These are phyloP conservation scores for Hortaea sp. DNA, from an alignment of 2,329 filamentous ascomycete species.

Conservation along the genomic window DNA sequence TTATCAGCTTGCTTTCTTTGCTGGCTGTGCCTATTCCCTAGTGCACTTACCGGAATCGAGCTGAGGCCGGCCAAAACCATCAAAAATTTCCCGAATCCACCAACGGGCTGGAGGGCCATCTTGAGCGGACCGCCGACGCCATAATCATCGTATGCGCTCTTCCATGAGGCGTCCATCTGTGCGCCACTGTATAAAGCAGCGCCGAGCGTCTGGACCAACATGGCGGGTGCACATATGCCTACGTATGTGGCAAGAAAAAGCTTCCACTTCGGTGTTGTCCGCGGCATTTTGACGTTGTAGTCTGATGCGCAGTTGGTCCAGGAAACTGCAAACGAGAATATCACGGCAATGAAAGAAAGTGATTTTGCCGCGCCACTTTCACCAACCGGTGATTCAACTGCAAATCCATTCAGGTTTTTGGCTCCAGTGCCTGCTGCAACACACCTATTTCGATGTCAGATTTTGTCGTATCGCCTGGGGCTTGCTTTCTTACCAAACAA, in stretches of 20 bases:
- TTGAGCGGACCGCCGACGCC: not conserved
- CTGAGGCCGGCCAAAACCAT: not conserved
- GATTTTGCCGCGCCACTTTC: conserved; percentile 6
- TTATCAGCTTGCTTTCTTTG: not conserved
- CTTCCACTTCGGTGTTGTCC: conserved; percentile 5
- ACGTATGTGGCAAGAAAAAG: conserved; percentile 8
- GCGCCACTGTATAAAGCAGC: conserved; percentile 3
- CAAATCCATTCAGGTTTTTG: conserved; percentile 2
- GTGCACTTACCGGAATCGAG: not conserved
- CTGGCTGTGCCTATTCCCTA: too few species aligned
- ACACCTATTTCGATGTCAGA: not conserved
- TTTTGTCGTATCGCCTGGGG: not conserved
- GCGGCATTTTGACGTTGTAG: conserved; percentile 9
- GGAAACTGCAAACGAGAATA: conserved; percentile 9
- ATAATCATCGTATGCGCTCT: not conserved
- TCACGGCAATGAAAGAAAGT: conserved; percentile 8
- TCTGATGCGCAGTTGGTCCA: conserved; percentile 10
- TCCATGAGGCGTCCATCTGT: not conserved
- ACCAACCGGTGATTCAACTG: conserved; percentile 4
- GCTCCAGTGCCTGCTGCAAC: not conserved
- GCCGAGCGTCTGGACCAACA: conserved; percentile 7
- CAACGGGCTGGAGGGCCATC: not conserved
- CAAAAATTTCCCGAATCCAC: not conserved
- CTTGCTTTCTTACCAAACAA: not conserved
- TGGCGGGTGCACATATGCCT: conserved; percentile 6